Base-by-base conservation (phyloP, 495 filamentous ascomycete genomes). In the Neurospora terricola region DNA sequence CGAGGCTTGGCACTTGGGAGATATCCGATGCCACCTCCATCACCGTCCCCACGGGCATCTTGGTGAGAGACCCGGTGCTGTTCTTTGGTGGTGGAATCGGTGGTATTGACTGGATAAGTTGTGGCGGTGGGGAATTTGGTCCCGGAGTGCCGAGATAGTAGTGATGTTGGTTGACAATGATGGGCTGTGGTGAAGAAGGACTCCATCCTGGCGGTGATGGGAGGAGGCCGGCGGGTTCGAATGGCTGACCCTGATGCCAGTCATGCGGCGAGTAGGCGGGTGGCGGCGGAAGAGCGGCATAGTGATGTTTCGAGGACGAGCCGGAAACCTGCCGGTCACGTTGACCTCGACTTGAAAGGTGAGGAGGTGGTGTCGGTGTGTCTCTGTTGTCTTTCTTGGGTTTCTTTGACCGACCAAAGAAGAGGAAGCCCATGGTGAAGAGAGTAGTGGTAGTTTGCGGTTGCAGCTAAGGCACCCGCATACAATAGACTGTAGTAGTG, bases 121-220 rank as follows among this genome's bases (percentile, higher is more conserved):
- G 69, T 2, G 77, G 73, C 34, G 74, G 69, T 3, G 76, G 75
- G 9, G 74, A 70, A 59, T 75, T 79, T 59, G 79, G 66, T 18
- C 77, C 75, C 6, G 81, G 74, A 4, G 78, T 75, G 3, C 77
- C 77, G 8, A 84, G 73, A 71, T 86, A 86, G 69, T 86, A 86
- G 72, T 86, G 80, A 48, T 86, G 77, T 40, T 86, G 84, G 74
- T 85, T 85, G 72, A 86, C 82, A 37, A 86, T 78, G 59, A 86
- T 83, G 48, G 84, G 82, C 1, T 66, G 54, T 18, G 72, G 74
- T 14, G 77, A 75, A 73, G 80, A 80, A 42, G 72, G 40, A 21
- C 69, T 79, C 82, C 82, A 84, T 54, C 76, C 72, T 18, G 78
- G 72, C 36, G 83, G 80, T 39, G 83, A 71, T 66, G 79, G 78